A percentile compares a stretch with the other conserved stretches of the same genome.
phyloP scores from a whole-genome alignment of 1,284 basidiomycete species.

The Spongispora temasekensis region DNA sequence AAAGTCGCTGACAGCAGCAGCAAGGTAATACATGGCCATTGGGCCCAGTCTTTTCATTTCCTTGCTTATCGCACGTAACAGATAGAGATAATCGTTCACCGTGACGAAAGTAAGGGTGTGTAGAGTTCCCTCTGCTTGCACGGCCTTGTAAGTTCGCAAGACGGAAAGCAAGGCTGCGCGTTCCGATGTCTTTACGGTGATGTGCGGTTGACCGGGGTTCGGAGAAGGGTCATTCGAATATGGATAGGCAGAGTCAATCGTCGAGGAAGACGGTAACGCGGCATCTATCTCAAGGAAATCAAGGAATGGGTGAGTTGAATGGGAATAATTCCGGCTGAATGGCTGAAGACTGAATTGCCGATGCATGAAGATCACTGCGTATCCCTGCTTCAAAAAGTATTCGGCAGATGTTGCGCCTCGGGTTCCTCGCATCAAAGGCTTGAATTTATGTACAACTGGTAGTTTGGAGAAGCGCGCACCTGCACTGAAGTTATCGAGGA shows the following conservation, averaged over 20 bases:
- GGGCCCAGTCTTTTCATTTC: conserved; percentile 70
- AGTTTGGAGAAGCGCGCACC: conserved; percentile 54
- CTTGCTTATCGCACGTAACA: conserved; percentile 81
- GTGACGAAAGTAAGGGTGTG: conserved; percentile 92
- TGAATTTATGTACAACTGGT: background rate
- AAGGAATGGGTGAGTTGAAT: conserved; percentile 96
- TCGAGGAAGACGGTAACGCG: conserved; percentile 21
- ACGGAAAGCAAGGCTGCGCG: conserved; percentile 72
- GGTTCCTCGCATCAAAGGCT: conserved; percentile 59
- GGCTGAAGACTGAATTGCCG: conserved; percentile 96
- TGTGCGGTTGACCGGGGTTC: conserved; percentile 40
- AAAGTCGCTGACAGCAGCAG: conserved; percentile 97
- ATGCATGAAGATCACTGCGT: conserved; percentile 99
- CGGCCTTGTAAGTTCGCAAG: conserved; percentile 80
- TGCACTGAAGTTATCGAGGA: conserved; percentile 98
- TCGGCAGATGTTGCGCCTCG: conserved; percentile 97
- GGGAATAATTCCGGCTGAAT: conserved; percentile 95
- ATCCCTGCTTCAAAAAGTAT: conserved; percentile 91
- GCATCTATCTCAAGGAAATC: conserved; percentile 86
- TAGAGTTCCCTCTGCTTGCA: conserved; percentile 72
- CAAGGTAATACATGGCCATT: conserved; percentile 91
- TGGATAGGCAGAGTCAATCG: conserved; percentile 20
- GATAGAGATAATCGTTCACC: conserved; percentile 95
- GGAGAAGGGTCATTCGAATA: conserved; percentile 19
- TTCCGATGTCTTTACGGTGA: conserved; percentile 68